Evolutionary conservation across 306 rosid genomes (phyloP), one percentile per base, ranked within the genome.

Genomic region (Gastrolobium villosum): DNA sequence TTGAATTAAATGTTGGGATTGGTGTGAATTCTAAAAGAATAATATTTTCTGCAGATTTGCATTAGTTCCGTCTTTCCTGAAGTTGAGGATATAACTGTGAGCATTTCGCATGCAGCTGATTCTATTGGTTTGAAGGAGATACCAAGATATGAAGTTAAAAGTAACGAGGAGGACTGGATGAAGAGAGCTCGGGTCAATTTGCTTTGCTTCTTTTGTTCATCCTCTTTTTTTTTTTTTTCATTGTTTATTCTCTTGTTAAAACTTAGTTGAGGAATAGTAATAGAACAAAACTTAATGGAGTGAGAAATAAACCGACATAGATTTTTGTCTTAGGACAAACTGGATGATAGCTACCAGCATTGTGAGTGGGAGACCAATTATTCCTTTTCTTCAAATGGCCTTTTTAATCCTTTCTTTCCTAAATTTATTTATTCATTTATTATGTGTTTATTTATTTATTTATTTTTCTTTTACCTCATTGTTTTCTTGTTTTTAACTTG

Each of bases 71-170:
- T 89, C 82, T 94, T 90, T 65, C 79, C 88, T 7, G 91, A 86
- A 73, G 95, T 71, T 2, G 81, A 89, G 65, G 91, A 94, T 63
- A 82, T 94, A 74, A 71, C 77, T 50, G 35, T 48, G 54, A 80
- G 93, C 88, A 90, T 92, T 85, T 86, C 87, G 36, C 89, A 54
- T 45, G 97, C 97, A 37, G 88, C 90, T 40, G 90, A 82, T 86
- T 94, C 99, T 56, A 77, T 94, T 81, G 96, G 99, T 65, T 75
- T 94, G 85, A 94, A 87, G 79, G 90, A 92, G 83, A 74, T 80
- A 75, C 97, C 97, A 45, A 71, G 62, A 28, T 94, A 82, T 78
- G 90, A 89, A 76, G 87, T 94, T 71, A 83, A 79, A 75, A 77
- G 85, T 76, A 87, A 84, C 37, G 90, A 89, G 63, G 94, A 82